These are phyloP conservation scores for Neopestalotiopsis sp. DNA, from an alignment of 2,329 filamentous ascomycete genomes.

Conservation along the genomic window DNA sequence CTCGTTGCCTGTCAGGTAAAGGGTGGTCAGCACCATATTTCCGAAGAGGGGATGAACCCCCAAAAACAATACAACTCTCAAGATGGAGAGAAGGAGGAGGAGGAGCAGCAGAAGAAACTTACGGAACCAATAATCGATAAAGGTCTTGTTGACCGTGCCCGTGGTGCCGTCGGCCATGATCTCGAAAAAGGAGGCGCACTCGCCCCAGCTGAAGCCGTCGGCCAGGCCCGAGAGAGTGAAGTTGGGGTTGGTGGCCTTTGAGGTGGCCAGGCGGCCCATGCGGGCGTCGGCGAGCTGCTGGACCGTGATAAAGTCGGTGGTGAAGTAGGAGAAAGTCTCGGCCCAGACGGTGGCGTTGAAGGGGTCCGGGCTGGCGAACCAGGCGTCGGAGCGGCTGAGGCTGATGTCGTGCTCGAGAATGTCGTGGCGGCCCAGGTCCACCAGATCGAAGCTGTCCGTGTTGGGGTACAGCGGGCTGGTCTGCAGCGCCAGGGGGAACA, in stretches of 20 bases:
- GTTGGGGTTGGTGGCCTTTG: slow-evolving; percentile 27
- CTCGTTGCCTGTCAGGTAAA: background rate
- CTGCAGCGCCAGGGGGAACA: slow-evolving; percentile 21
- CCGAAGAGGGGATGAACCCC: too few relatives aligned
- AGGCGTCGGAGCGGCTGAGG: slow-evolving; percentile 25
- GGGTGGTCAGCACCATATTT: background rate
- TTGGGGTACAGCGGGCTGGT: slow-evolving; percentile 25
- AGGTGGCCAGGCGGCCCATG: slow-evolving; percentile 24
- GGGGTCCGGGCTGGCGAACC: slow-evolving; percentile 22
- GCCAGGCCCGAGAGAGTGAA: slow-evolving; percentile 8
- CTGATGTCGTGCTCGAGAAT: slow-evolving; percentile 30
- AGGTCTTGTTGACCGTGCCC: slow-evolving; percentile 3
- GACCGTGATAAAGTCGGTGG: slow-evolving; percentile 24
- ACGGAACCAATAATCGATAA: slow-evolving; percentile 16
- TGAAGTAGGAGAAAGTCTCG: slow-evolving; percentile 26
- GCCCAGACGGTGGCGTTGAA: slow-evolving; percentile 26
- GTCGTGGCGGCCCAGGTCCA: slow-evolving; percentile 25
- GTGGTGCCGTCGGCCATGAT: slow-evolving; percentile 9
- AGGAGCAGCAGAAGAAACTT: background rate
- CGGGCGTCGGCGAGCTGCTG: slow-evolving; percentile 26
- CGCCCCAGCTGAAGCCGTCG: slow-evolving; percentile 11
- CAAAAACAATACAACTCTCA: too few relatives aligned
- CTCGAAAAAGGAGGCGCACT: slow-evolving; percentile 15
- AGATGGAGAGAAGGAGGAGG: too few relatives aligned
- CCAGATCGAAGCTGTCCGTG: slow-evolving; percentile 23